Evolutionary conservation across 306 rosid genomes (phyloP), one percentile per base, ranked within the genome.

Genomic region (Ormosia semicastrata): DNA sequence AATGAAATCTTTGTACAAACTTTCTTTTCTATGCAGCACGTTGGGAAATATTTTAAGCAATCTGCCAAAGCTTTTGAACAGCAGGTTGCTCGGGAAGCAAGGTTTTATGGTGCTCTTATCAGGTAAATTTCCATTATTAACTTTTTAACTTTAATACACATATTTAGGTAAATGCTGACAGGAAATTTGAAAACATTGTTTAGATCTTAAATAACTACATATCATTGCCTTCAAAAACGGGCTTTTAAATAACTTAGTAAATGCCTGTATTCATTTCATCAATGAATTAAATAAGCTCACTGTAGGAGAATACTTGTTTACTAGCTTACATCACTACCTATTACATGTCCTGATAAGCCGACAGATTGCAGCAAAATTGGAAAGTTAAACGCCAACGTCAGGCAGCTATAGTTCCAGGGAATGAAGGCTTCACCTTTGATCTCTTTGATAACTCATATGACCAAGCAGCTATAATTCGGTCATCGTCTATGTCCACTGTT

Each of bases 281-380:
- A 71, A 24, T 73, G 47, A 44, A 49, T 71, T 73, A 56, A 72
- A 66, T 34, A 67, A 73, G 62, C 77, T 46, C 39, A 44, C 49
- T 70, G n/a, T 39, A 60, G 44, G 17, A 71, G 37, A 76, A 71
- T 77, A 36, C 54, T 73, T 58, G 76, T 54, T 72, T 65, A 40
- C 29, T 83, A 67, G 49, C 75, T 81, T 65, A 53, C 63, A 62
- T 36, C 44, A 64, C 71, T 52, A 39, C 70, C 66, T 65, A 47
- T 71, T 13, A 32, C 39, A 59, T 85, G 30, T 84, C 66, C 83
- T 90, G 90, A 86, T 82, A 73, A 87, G 50, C 73, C 7, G 24
- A 81, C 90, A 93, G 99, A 80, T 82, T 95, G 89, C 99, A 95
- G 96, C 98, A 95, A 89, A 95, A 93, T 73, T 95, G 99, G 98